Percentiles rank a stretch among this genome's conserved stretches.
These are phyloP conservation scores for Dacryopinax spathularia DNA, from an alignment of 768 basidiomycete species.

Conservation along the genomic window DNA sequence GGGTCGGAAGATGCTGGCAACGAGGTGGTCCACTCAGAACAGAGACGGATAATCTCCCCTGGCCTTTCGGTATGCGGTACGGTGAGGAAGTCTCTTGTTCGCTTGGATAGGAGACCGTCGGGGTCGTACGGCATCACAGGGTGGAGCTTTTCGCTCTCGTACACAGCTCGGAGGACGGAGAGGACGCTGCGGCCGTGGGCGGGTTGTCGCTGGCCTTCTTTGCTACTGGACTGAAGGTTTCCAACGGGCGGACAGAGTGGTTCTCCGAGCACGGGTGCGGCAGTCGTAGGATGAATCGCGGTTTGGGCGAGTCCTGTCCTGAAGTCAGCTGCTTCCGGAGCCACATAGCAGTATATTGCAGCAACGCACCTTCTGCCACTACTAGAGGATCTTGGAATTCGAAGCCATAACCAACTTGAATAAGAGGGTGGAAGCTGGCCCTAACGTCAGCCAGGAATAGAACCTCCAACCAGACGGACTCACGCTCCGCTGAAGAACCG, in stretches of 20 bases:
- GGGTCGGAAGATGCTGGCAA: neutral
- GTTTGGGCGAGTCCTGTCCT: conserved; percentile 32
- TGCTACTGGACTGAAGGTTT: neutral
- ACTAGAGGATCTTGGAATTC: conserved; percentile 40
- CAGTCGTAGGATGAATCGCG: conserved; percentile 32
- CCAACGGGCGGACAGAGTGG: neutral
- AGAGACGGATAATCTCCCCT: conserved; percentile 33
- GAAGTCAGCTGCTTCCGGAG: neutral
- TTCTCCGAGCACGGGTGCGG: conserved; percentile 11
- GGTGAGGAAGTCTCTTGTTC: conserved; percentile 23
- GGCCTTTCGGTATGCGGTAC: conserved; percentile 23
- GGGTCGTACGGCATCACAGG: conserved; percentile 43
- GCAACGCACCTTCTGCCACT: conserved; percentile 34
- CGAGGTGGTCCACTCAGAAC: neutral
- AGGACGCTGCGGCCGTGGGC: conserved; percentile 31
- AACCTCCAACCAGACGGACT: conserved; percentile 11
- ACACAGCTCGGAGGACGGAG: conserved; percentile 36
- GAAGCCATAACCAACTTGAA: conserved; percentile 43
- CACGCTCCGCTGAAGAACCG: conserved; percentile 27
- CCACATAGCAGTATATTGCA: conserved; percentile 19
- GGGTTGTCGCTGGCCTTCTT: conserved; percentile 10
- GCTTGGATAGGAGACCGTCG: conserved; percentile 28
- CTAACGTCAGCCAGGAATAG: neutral
- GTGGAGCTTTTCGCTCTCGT: conserved; percentile 35
- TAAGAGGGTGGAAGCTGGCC: conserved; percentile 40